Evolutionary conservation across 2,329 filamentous ascomycete species (phyloP).

Genomic region (Corynespora cassiicola): DNA sequence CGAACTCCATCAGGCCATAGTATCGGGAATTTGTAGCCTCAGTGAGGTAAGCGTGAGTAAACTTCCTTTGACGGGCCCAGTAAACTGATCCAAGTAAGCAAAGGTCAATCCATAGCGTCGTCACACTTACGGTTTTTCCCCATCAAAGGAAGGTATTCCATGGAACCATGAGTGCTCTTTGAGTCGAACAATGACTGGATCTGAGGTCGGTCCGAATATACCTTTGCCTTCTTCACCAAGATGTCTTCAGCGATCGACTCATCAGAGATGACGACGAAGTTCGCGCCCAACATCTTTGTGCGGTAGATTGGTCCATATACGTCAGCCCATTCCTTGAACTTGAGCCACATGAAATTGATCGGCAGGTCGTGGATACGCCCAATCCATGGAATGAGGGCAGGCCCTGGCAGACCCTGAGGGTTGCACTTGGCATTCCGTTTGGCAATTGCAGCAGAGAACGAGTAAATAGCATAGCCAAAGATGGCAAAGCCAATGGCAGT

Average conservation of each 20-base stretch:
- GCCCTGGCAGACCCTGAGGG: conserved; percentile 48
- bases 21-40: conserved; percentile 53
- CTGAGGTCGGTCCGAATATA: conserved; percentile 59
- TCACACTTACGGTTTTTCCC: conserved; percentile 59
- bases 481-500: conserved; percentile 44
- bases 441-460: conserved; percentile 40
- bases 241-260: conserved; percentile 62
- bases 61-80: conserved; percentile 61
- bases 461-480: conserved; percentile 44
- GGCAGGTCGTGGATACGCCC: conserved; percentile 45
- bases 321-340: conserved; percentile 53
- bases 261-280: conserved; percentile 58
- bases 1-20: conserved; percentile 58
- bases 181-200: conserved; percentile 61
- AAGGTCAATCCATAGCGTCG: not conserved
- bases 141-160: conserved; percentile 64
- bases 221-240: conserved; percentile 58
- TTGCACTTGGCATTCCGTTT: conserved; percentile 46
- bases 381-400: conserved; percentile 44
- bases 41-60: conserved; percentile 60
- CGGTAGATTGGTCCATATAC: conserved; percentile 43
- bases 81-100: conserved; percentile 49
- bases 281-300: conserved; percentile 48
- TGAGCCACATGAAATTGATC: conserved; percentile 56
- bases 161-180: conserved; percentile 61